Conservation (phyloP, 2,329 filamentous ascomycete genomes). For the Microdochium trichocladiopsis region DNA sequence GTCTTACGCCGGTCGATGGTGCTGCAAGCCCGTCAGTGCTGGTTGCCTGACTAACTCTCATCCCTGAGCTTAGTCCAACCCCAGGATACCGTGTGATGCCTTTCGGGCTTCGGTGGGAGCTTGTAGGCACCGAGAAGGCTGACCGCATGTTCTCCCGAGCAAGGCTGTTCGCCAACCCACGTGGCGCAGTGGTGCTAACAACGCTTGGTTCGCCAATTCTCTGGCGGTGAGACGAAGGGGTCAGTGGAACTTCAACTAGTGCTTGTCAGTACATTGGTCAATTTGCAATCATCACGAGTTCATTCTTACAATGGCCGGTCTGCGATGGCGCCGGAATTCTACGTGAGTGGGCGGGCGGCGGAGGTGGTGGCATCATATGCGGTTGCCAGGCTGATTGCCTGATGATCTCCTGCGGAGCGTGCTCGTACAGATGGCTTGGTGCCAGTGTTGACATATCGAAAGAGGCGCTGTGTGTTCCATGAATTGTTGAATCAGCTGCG, state of each 20-base stretch:
- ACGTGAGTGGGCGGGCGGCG: neutral
- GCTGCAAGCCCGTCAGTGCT: neutral
- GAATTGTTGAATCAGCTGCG: slow-evolving; percentile 33
- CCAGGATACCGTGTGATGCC: neutral
- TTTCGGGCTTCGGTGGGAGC: neutral
- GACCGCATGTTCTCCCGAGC: neutral
- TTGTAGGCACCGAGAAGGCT: neutral
- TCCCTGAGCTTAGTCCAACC: neutral
- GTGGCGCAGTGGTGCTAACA: slow-evolving; percentile 19
- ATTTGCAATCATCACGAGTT: too few species aligned
- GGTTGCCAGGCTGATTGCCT: neutral
- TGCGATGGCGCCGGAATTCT: slow-evolving; percentile 6
- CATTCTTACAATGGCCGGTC: slow-evolving; percentile 10
- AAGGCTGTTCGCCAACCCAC: slow-evolving; percentile 20
- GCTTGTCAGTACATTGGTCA: too few species aligned
- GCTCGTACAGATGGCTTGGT: slow-evolving; percentile 5
- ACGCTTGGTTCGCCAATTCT: slow-evolving; percentile 14
- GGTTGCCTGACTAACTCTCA: neutral
- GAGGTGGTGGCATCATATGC: neutral
- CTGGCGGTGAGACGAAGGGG: slow-evolving; percentile 24
- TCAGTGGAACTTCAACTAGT: slow-evolving; percentile 19
- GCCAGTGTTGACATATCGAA: neutral
- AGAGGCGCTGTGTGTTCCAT: slow-evolving; percentile 10
- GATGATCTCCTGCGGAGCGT: slow-evolving; percentile 1
- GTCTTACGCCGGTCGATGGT: neutral